Evolutionary conservation across 1,284 basidiomycete genomes (phyloP), one percentile per base, ranked within the genome.

Genomic region (Ganoderma lingzhi): DNA sequence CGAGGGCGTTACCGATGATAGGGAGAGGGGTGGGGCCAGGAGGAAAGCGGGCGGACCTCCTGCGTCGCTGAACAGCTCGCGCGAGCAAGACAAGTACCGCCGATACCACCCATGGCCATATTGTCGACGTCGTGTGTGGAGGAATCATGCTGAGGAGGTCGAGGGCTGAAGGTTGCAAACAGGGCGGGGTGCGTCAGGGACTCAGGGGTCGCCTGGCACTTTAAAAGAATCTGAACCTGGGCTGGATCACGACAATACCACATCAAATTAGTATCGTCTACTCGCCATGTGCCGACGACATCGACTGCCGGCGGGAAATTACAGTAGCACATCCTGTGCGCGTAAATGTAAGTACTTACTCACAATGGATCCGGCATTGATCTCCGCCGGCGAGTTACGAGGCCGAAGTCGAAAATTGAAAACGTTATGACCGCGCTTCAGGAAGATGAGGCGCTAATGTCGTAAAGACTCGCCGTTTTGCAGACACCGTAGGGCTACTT

Each of bases 21-120:
- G 61, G 66, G 12, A 56, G 51, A 17, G 61, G 66, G 19, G 10
- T 23, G 14, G 66, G 66, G 35, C 66, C 66, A 17, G 66, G 66
- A 14, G 66, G 66, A 41, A 67, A 53, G 9, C 23, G 45, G 14
- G 53, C 15, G 23, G 4, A 14, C 12, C 19, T 51, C 48, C 23
- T 51, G 48, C 23, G 48, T 28, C 3, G 48, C 10, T 28, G 23
- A 5, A 51, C 23, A 5, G 12, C 23, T 14, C 10, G 3, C 23
- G 23, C 23, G 23, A 51, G 48, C 48, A 51, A 5, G 48, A 28
- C 9, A 10, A 51, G 23, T 12, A 28, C 3, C 23, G 10, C 23
- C 1, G 23, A 51, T 9, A 28, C 23, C 4, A 28, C 48, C 10
- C 9, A 51, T 51, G 23, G 48, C 48, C 48, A 51, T 2, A 12